Conservation (phyloP, 768 basidiomycete genomes). For the Russula sp. region DNA sequence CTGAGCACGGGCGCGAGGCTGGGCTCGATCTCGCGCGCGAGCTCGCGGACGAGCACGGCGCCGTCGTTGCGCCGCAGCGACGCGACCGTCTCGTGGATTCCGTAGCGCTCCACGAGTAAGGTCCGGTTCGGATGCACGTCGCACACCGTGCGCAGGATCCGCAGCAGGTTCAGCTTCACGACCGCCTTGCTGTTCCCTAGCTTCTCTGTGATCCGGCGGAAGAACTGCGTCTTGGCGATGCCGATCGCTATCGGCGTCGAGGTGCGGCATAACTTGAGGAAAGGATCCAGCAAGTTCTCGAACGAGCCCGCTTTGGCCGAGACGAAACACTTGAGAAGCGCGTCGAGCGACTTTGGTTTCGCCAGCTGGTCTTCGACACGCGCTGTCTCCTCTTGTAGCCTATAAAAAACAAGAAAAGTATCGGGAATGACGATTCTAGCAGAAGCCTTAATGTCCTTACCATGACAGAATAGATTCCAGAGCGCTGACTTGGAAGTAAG, state of each 20-base stretch:
- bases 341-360: constrained; percentile 55
- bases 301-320: constrained; percentile 83
- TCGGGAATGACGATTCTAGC: not conserved
- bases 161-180: constrained; percentile 82
- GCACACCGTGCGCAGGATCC: constrained; percentile 77
- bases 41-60: constrained; percentile 83
- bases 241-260: constrained; percentile 68
- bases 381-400: constrained; percentile 93
- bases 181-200: constrained; percentile 75
- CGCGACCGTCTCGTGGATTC: constrained; percentile 72
- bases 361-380: constrained; percentile 86
- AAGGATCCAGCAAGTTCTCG: constrained; percentile 86
- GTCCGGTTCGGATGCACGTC: constrained; percentile 85
- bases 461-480: constrained; percentile 87
- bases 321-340: constrained; percentile 72
- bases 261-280: constrained; percentile 84
- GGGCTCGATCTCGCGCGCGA: constrained; percentile 81
- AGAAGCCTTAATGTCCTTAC: constrained; percentile 47
- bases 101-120: constrained; percentile 75
- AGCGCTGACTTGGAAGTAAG: constrained; percentile 89
- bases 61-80: constrained; percentile 77
- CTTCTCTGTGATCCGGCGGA: constrained; percentile 80
- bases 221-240: constrained; percentile 77
- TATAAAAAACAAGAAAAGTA: constrained; percentile 26
- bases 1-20: constrained; percentile 64